Evolutionary conservation across 2,329 filamentous ascomycete genomes (phyloP).

Genomic region (Ambrosiella cleistominuta): DNA sequence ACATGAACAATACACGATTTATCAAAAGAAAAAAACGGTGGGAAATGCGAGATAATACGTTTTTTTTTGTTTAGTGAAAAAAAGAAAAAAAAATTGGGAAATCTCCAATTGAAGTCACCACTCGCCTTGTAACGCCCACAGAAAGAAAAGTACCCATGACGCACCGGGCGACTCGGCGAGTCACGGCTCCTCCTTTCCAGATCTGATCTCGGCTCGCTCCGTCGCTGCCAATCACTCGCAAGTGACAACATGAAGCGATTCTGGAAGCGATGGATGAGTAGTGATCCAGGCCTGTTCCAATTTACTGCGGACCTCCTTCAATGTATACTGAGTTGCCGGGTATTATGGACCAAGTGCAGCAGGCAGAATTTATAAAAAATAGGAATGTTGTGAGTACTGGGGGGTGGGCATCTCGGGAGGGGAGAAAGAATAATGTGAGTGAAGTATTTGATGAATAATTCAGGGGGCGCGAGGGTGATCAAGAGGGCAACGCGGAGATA

Average conservation of each 20-base stretch:
- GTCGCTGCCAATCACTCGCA: background rate
- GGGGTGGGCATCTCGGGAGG: background rate
- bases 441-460: background rate
- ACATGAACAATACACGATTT: background rate
- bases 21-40: background rate
- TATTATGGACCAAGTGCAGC: background rate
- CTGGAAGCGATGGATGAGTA: background rate
- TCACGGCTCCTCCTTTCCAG: background rate
- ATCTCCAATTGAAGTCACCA: background rate
- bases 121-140: background rate
- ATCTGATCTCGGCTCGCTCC: background rate
- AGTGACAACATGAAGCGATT: constrained; percentile 4
- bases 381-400: background rate
- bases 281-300: background rate
- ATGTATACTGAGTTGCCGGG: background rate
- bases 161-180: background rate
- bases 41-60: background rate
- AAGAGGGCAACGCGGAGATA: background rate
- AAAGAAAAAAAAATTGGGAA: background rate
- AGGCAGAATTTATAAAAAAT: background rate
- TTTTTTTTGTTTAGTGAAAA: background rate
- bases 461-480: background rate
- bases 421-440: background rate
- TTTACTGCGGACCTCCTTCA: background rate
- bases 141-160: background rate